Evolutionary conservation across 345 rosid genomes (phyloP), one percentile per base, ranked within the genome.

Genomic region (Citrus mangshanensis): DNA sequence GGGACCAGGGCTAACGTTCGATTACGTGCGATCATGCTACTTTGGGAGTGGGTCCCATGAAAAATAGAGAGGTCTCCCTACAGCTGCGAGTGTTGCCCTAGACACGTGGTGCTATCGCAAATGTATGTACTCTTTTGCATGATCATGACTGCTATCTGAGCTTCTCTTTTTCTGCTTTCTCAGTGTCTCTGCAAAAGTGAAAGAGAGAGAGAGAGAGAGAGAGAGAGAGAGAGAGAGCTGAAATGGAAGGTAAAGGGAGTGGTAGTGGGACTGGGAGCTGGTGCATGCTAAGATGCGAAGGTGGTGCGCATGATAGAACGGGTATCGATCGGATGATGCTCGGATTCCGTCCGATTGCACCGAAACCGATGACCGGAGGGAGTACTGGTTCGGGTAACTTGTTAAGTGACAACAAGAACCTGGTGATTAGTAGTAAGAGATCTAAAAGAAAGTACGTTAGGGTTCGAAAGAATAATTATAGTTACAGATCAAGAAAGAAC

Each of bases 321-420:
- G 83, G 88, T 42, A 87, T 92, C 81, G 82, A 85, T 73, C 83
- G 83, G 79, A 78, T 89, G 78, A 90, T 90, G 97, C 91, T 88
- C 79, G 80, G 93, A 80, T 95, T 93, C 86, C 86, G 97, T 61
- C 97, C 97, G 78, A 95, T 95, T 79, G 98, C 97, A 0, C 98
- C 98, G 49, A 95, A 93, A 78, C 98, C 95, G 74, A 77, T 70
- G 34, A 18, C 28, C 42, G 88, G 86, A 10, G 89, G 78, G 14
- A 60, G 76, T 7, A 34, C 5, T 49, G 18, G 51, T 46, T 70
- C 87, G 30, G 74, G 83, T 56, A 54, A 56, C 27, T 12, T 38
- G 63, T 37, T 56, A 68, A 68, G 63, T 40, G 82, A 68, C 35
- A 81, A 65, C 73, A 83, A 78, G 75, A 76, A 72, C 70, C 1